These are phyloP conservation scores for Holtermanniella nyarrowii DNA, from an alignment of 768 basidiomycete species.

Conservation along the genomic window DNA sequence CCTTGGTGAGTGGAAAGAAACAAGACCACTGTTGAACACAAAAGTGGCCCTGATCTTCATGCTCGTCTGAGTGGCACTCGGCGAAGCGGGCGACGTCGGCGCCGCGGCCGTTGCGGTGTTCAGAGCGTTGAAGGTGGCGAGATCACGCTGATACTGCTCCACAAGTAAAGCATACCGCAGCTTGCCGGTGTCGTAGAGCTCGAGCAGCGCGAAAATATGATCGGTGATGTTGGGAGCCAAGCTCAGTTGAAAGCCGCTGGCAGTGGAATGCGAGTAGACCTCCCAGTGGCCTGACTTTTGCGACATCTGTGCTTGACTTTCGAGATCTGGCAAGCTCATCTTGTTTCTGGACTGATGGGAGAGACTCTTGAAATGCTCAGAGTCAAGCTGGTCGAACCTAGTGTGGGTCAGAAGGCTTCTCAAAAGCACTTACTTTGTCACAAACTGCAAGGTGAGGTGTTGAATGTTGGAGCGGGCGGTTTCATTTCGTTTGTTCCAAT, in stretches of 20 bases:
- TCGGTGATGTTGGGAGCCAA: slow-evolving; percentile 29
- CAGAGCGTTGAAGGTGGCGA: slow-evolving; percentile 6
- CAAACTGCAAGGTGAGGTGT: slow-evolving; percentile 74
- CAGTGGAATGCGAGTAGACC: slow-evolving; percentile 30
- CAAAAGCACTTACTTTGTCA: slow-evolving; percentile 54
- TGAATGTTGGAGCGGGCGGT: slow-evolving; percentile 65
- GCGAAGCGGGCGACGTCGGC: slow-evolving; percentile 57
- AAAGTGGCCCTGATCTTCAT: slow-evolving; percentile 52
- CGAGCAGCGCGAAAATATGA: slow-evolving; percentile 26
- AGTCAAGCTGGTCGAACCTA: slow-evolving; percentile 67
- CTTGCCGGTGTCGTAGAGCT: slow-evolving; percentile 33
- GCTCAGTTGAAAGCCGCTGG: slow-evolving; percentile 31
- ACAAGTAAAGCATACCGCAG: slow-evolving; percentile 22
- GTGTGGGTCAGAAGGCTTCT: too few species aligned
- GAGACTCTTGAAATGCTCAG: slow-evolving; percentile 53
- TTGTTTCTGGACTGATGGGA: slow-evolving; percentile 30
- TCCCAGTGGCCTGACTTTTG: slow-evolving; percentile 17
- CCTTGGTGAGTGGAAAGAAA: slow-evolving; percentile 57
- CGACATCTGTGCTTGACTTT: slow-evolving; percentile 27
- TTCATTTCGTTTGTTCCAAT: slow-evolving; percentile 63
- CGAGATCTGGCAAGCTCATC: slow-evolving; percentile 25
- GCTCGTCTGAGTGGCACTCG: slow-evolving; percentile 58
- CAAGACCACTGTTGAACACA: slow-evolving; percentile 73
- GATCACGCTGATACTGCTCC: slow-evolving; percentile 22
- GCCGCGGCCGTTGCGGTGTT: slow-evolving; percentile 23